Percentiles rank a stretch among this genome's conserved stretches.
These are phyloP conservation scores for Cryptococcus sp. DNA, from an alignment of 1,284 basidiomycete genomes.

Conservation along the genomic window DNA sequence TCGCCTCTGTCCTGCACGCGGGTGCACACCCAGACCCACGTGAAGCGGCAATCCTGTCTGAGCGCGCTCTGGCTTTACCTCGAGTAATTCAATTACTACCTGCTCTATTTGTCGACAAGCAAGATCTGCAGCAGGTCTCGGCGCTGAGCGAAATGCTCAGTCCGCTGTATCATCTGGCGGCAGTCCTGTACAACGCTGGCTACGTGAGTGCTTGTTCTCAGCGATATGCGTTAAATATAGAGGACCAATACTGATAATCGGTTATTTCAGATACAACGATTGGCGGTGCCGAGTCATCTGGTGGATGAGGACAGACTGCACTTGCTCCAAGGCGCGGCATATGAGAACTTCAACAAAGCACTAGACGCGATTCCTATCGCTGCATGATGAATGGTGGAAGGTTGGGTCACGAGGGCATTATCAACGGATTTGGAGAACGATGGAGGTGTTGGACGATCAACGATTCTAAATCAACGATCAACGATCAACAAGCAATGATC, in stretches of 20 bases:
- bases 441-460: too few relatives aligned
- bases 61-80: constrained; percentile 64
- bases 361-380: constrained; percentile 13
- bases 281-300: constrained; percentile 34
- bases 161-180: constrained; percentile 37
- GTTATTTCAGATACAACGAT: constrained; percentile 30
- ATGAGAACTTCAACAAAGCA: constrained; percentile 38
- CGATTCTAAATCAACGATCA: too few relatives aligned
- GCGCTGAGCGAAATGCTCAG: constrained; percentile 45
- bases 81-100: constrained; percentile 71
- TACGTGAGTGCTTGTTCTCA: constrained; percentile 21
- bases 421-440: too few relatives aligned
- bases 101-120: constrained; percentile 57
- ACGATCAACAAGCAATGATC: too few relatives aligned
- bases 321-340: constrained; percentile 44
- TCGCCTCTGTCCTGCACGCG: constrained; percentile 30
- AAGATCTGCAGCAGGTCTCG: constrained; percentile 43
- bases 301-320: constrained; percentile 49
- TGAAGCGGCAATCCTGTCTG: constrained; percentile 59
- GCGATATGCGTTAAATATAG: not conserved
- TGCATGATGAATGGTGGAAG: not conserved
- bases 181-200: constrained; percentile 29
- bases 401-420: too few relatives aligned
- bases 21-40: constrained; percentile 50
- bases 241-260: constrained; percentile 1